Conservation (phyloP, 345 rosid species). For the Populus nigra region DNA sequence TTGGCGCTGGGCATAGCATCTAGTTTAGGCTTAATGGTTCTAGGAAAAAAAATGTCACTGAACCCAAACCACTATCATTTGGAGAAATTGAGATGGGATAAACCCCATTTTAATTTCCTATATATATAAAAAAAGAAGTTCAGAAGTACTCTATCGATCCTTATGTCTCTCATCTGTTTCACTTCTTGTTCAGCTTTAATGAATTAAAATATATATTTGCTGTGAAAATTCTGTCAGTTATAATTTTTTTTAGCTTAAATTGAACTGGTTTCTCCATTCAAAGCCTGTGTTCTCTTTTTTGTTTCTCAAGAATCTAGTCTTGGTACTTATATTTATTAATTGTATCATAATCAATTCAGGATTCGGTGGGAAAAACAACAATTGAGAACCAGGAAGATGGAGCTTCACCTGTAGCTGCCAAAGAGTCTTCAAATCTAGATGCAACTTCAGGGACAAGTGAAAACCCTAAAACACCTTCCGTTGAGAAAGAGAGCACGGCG, state of each 20-base stretch:
- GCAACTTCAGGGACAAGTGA: slow-evolving; percentile 37
- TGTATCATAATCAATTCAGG: slow-evolving; percentile 35
- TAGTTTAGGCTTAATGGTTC: background rate
- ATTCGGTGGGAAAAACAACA: slow-evolving; percentile 29
- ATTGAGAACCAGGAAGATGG: slow-evolving; percentile 32
- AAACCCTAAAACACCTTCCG: slow-evolving; percentile 26
- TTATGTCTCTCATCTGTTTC: background rate
- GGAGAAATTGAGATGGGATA: background rate
- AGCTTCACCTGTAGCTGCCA: slow-evolving; percentile 14
- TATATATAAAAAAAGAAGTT: background rate
- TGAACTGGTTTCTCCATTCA: background rate
- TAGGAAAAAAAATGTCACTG: background rate
- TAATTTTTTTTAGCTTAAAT: background rate
- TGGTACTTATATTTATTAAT: background rate
- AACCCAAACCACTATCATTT: background rate
- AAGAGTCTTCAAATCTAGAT: slow-evolving; percentile 40
- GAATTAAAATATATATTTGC: background rate
- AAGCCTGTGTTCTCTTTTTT: background rate
- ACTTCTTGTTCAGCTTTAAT: background rate
- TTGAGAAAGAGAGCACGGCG: slow-evolving; percentile 31
- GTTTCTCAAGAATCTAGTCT: background rate
- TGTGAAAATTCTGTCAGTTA: background rate
- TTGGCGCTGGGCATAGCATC: background rate
- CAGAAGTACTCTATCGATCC: background rate
- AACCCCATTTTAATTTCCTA: background rate